Evolutionary conservation across 2,329 filamentous ascomycete genomes (phyloP).

Genomic region (Phialophora expanda): DNA sequence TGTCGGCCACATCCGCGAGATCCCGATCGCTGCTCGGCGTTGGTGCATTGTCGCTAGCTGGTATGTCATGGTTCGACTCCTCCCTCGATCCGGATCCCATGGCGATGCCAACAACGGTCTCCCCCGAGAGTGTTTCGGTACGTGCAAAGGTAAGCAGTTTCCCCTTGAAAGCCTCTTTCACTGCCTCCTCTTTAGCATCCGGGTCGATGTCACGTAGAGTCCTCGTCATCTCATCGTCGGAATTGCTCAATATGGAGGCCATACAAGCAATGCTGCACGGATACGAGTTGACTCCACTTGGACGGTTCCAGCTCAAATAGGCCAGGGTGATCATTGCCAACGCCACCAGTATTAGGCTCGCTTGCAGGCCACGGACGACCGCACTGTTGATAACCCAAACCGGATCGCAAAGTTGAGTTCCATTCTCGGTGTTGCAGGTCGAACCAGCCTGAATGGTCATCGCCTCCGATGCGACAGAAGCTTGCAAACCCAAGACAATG

Average conservation of each 20-base stretch:
- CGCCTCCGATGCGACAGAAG: constrained; percentile 20
- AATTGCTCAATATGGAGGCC: constrained; percentile 21
- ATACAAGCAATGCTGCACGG: constrained; percentile 25
- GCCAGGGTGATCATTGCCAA: constrained; percentile 9
- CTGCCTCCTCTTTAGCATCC: constrained; percentile 6
- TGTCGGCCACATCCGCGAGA: neutral
- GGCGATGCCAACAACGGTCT: constrained; percentile 3
- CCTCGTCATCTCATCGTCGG: constrained; percentile 7
- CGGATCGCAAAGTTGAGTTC: constrained; percentile 19
- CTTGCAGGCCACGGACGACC: constrained; percentile 23
- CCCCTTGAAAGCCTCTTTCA: constrained; percentile 3
- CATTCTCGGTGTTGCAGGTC: constrained; percentile 20
- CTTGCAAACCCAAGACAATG: constrained; percentile 11
- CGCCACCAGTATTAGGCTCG: neutral
- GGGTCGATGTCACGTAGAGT: constrained; percentile 13
- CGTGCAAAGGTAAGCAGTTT: constrained; percentile 5
- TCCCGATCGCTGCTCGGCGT: neutral
- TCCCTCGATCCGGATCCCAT: neutral
- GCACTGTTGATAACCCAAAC: constrained; percentile 19
- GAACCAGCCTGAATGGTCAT: constrained; percentile 24
- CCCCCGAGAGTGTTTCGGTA: constrained; percentile 6
- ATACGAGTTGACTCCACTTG: constrained; percentile 19
- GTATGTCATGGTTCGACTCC: neutral
- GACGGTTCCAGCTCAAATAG: constrained; percentile 18
- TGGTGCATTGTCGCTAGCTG: neutral